Base-by-base conservation (phyloP, 768 basidiomycete genomes). In the Xerocomellus dryophilus region DNA sequence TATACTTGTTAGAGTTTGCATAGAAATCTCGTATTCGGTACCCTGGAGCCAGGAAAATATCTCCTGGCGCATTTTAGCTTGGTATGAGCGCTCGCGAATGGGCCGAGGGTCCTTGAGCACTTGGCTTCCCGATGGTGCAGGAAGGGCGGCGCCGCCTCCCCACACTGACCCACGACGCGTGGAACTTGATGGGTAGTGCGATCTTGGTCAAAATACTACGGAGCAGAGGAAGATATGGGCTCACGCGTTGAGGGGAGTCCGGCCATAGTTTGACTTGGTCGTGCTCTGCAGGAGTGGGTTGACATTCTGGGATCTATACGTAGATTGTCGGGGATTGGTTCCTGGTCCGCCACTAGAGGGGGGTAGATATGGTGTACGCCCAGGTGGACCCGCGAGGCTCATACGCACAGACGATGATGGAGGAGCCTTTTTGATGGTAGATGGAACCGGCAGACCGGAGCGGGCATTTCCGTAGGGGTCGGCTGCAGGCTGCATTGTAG, bases 151-250 rank as follows among this genome's bases (percentile, higher is more conserved):
- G 6, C 78, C 80, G 2, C 82, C 83, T 23, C 74, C 72, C 87
- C 86, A 93, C 41, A 82, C 74, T 27, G 91, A 91, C n/a, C 83
- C 85, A 52, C 90, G 81, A 41, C 91, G 84, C 31, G 81, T 80
- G 61, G 86, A 91, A 65, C 83, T 84, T 62, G 44, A 57, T 40
- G 12, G 40, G 21, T 14, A 32, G 43, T 21, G 8, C 38, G 46
- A 47, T 40, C 35, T 43, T 39, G 36, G 47, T 58, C 50, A 65
- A 43, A 36, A 44, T 43, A 23, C 46, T n/a, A 34, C 14, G 15
- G 25, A 25, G 46, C 32, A 44, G 51, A 45, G 20, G 36, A 53
- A 59, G 5, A 9, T 34, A 32, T 2, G 54, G 29, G 43, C 64
- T 61, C 49, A 90, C 90, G 76, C 83, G 49, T 82, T 81, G 62